Evolutionary conservation across 129 eudicot genomes (phyloP).

Genomic region (Heracleum sosnowskyi): DNA sequence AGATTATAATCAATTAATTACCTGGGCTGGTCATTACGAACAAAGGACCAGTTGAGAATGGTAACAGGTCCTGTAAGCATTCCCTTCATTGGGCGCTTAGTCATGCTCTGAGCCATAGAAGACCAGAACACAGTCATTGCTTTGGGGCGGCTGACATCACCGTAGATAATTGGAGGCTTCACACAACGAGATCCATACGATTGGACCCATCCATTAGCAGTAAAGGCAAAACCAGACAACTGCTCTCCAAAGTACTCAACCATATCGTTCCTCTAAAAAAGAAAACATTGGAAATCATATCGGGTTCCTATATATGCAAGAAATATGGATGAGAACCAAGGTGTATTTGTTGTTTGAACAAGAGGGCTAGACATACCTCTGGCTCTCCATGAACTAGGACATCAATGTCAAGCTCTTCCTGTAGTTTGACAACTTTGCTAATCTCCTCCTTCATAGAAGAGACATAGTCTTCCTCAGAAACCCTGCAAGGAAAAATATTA

Average conservation of each 20-base stretch:
- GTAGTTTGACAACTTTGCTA: slow-evolving; percentile 68
- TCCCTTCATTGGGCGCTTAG: slow-evolving; percentile 98
- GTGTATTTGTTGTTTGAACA: not conserved
- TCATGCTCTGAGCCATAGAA: slow-evolving; percentile 61
- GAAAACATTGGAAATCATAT: not conserved
- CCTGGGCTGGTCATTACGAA: slow-evolving; percentile 81
- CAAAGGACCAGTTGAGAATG: slow-evolving; percentile 82
- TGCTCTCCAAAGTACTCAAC: slow-evolving; percentile 99
- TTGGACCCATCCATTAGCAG: slow-evolving; percentile 89
- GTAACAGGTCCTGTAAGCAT: slow-evolving; percentile 97
- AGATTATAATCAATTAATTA: slow-evolving; percentile 10
- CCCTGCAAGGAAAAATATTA: slow-evolving; percentile 21
- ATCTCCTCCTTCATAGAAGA: slow-evolving; percentile 65
- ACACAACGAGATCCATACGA: slow-evolving; percentile 85
- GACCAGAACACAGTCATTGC: slow-evolving; percentile 88
- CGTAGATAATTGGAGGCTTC: slow-evolving; percentile 81
- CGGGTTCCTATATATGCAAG: not conserved
- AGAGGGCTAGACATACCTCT: slow-evolving; percentile 35
- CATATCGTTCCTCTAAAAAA: slow-evolving; percentile 61
- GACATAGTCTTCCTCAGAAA: slow-evolving; percentile 61
- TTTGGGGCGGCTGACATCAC: slow-evolving; percentile 85
- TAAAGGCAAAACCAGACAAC: slow-evolving; percentile 90
- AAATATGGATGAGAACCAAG: not conserved
- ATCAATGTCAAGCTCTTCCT: slow-evolving; percentile 71
- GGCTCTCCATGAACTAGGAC: slow-evolving; percentile 78